Conservation (phyloP, 2,329 filamentous ascomycete species). For the Neofusicoccum kwambonambiense region DNA sequence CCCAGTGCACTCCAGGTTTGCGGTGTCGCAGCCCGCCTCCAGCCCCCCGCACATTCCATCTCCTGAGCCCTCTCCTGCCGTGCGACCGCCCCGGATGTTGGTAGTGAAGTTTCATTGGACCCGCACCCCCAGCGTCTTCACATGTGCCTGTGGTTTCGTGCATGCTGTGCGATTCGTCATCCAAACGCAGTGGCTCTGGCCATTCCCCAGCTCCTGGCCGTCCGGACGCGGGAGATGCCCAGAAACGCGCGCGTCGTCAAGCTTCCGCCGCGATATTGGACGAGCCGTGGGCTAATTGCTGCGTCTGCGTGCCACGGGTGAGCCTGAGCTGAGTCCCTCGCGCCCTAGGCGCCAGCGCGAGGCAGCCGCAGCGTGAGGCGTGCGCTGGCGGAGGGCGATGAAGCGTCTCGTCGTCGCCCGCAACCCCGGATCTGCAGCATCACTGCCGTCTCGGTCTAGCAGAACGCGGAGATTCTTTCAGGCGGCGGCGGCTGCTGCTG, state of each 20-base stretch:
- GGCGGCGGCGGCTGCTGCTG: too few species aligned
- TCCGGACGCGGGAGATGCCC: background rate
- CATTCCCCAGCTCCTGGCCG: conserved; percentile 7
- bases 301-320: background rate
- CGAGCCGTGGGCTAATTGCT: background rate
- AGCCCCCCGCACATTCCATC: conserved; percentile 3
- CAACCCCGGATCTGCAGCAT: conserved; percentile 7
- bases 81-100: conserved; percentile 2
- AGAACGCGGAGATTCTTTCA: conserved; percentile 8
- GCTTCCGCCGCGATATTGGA: background rate
- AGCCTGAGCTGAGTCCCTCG: background rate
- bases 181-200: background rate
- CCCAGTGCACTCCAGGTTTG: background rate
- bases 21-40: too few species aligned
- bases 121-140: conserved; percentile 3
- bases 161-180: conserved; percentile 12
- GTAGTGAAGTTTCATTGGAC: conserved; percentile 11
- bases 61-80: conserved; percentile 12
- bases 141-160: conserved; percentile 8
- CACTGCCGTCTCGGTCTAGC: background rate
- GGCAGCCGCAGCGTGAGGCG: background rate
- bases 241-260: background rate
- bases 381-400: background rate
- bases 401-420: conserved; percentile 6
- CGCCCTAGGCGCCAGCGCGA: background rate